A percentile compares a stretch with the other conserved stretches of the same genome.
Conservation (phyloP, 192 early-diverging fungal species). For the Nowakowskiella sp. region DNA sequence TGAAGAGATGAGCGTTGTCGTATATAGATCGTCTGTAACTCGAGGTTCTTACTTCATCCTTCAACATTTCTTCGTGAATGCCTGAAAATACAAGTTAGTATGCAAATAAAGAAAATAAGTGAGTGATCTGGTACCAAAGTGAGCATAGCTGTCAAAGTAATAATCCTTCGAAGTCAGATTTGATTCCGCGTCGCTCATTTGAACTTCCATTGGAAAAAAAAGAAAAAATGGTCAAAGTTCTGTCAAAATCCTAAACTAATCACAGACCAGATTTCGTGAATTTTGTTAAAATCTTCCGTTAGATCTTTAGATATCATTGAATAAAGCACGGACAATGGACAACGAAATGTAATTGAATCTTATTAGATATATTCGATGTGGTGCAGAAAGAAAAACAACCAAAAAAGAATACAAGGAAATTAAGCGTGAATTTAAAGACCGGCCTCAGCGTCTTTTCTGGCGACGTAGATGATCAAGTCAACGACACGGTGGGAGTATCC, state of each 20-base stretch:
- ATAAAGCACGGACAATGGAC: too few species aligned
- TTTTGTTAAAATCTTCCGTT: too few species aligned
- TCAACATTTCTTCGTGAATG: constrained; percentile 95
- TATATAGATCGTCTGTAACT: constrained; percentile 91
- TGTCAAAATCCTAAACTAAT: too few species aligned
- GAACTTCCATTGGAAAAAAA: too few species aligned
- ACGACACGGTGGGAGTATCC: constrained; percentile 90
- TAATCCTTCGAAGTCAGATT: constrained; percentile 48
- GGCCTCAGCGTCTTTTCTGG: constrained; percentile 33
- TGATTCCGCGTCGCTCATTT: neutral
- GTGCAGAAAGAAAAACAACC: too few species aligned
- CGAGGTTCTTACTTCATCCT: constrained; percentile 93
- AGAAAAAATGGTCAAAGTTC: too few species aligned
- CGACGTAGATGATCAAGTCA: constrained; percentile 76
- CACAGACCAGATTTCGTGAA: too few species aligned
- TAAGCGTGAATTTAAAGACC: too few species aligned
- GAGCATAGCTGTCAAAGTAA: constrained; percentile 99
- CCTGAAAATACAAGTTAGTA: constrained; percentile 19
- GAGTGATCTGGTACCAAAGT: constrained; percentile 58
- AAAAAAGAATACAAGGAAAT: too few species aligned
- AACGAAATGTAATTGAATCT: too few species aligned
- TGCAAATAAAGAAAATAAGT: neutral
- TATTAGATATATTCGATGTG: too few species aligned
- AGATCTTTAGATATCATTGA: too few species aligned
- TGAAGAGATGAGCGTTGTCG: constrained; percentile 93